These are phyloP conservation scores for Hirsutella rhossiliensis DNA, from an alignment of 2,329 filamentous ascomycete genomes.

Conservation along the genomic window DNA sequence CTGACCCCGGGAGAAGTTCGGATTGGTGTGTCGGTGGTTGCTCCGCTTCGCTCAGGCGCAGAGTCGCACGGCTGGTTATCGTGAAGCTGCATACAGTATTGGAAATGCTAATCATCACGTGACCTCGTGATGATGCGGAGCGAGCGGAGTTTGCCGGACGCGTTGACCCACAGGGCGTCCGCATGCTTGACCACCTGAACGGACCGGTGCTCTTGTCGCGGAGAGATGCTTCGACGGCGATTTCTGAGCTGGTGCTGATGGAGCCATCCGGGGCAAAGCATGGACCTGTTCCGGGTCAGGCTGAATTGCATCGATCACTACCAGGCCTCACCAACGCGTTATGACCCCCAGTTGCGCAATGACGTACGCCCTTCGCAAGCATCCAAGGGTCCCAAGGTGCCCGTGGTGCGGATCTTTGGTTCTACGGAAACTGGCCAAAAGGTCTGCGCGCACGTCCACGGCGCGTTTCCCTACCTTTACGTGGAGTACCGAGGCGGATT, in stretches of 20 bases:
- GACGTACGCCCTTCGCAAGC: conserved; percentile 46
- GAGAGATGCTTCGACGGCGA: neutral
- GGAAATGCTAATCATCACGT: conserved; percentile 13
- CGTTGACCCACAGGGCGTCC: neutral
- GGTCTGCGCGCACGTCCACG: conserved; percentile 90
- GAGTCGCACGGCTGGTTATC: too few relatives aligned
- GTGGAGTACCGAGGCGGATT: conserved; percentile 69
- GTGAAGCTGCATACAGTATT: too few relatives aligned
- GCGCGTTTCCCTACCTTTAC: conserved; percentile 92
- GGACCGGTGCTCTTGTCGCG: neutral
- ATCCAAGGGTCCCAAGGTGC: conserved; percentile 59
- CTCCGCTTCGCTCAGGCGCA: too few relatives aligned
- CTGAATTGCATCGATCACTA: conserved; percentile 96
- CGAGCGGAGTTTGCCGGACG: neutral
- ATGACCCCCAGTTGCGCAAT: conserved; percentile 69
- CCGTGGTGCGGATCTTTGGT: conserved; percentile 82
- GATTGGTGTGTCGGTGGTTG: too few relatives aligned
- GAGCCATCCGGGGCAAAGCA: conserved; percentile 11
- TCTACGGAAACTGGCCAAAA: conserved; percentile 91
- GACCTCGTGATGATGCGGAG: conserved; percentile 10
- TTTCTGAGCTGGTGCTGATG: conserved; percentile 5
- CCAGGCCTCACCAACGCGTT: conserved; percentile 63
- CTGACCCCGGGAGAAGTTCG: too few relatives aligned
- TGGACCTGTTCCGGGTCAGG: conserved; percentile 73
- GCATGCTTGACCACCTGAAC: neutral